These are phyloP conservation scores for Leishmania mexicana DNA, from an alignment of 208 protist genomes.

Conservation along the genomic window DNA sequence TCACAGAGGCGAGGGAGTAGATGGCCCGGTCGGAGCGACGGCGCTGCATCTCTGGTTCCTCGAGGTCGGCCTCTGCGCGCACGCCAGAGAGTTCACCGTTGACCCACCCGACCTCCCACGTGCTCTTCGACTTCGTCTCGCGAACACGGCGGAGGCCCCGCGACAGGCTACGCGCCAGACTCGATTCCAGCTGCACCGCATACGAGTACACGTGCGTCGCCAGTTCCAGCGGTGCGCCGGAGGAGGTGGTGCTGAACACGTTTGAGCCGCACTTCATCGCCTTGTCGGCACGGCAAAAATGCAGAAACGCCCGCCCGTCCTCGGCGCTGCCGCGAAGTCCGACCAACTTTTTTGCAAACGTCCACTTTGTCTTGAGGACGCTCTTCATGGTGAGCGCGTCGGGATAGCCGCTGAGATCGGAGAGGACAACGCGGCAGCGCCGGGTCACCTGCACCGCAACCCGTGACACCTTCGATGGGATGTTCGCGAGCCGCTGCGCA, in stretches of 20 bases:
- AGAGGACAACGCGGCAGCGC: slow-evolving; percentile 65
- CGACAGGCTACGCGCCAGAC: slow-evolving; percentile 54
- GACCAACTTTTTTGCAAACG: slow-evolving; percentile 83
- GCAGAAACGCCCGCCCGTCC: slow-evolving; percentile 54
- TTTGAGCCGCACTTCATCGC: slow-evolving; percentile 78
- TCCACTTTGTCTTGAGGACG: slow-evolving; percentile 66
- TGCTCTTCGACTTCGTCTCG: slow-evolving; percentile 64
- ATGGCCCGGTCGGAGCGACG: slow-evolving; percentile 30
- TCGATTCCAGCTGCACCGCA: slow-evolving; percentile 67
- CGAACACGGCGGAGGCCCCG: slow-evolving; percentile 53
- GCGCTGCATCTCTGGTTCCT: slow-evolving; percentile 37
- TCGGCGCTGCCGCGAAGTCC: slow-evolving; percentile 58
- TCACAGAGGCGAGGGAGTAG: slow-evolving; percentile 49
- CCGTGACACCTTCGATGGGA: slow-evolving; percentile 70
- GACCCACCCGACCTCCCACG: slow-evolving; percentile 89
- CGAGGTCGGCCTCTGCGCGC: slow-evolving; percentile 21
- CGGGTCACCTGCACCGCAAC: slow-evolving; percentile 30
- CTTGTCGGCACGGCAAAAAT: slow-evolving; percentile 80
- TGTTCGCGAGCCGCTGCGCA: slow-evolving; percentile 85
- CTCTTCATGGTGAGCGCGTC: slow-evolving; percentile 65
- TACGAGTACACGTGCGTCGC: slow-evolving; percentile 88
- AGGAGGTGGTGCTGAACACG: slow-evolving; percentile 46
- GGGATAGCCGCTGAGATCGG: slow-evolving; percentile 73
- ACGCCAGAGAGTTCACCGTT: slow-evolving; percentile 58
- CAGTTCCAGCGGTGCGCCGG: slow-evolving; percentile 56